Evolutionary conservation across 2,329 filamentous ascomycete genomes (phyloP).

Genomic region (Aspergillus flavus): DNA sequence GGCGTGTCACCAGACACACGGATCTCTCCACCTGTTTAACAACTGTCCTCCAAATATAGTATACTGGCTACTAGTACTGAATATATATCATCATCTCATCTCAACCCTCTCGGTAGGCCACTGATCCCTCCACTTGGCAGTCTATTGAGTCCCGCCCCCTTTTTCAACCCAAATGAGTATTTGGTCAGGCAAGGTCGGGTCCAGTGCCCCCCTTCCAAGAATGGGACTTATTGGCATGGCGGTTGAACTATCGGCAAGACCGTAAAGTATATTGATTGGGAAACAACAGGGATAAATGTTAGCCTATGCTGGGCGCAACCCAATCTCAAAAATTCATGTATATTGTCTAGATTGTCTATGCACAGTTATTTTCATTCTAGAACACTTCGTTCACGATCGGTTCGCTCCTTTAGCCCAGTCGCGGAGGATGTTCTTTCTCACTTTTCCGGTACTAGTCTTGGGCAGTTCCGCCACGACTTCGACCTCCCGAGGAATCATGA

Average conservation of each 20-base stretch:
- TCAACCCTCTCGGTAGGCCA: background rate
- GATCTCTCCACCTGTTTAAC: background rate
- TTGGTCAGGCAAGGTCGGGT: background rate
- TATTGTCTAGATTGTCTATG: background rate
- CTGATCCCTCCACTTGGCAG: background rate
- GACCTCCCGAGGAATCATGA: slow-evolving; percentile 77
- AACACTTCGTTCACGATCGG: slow-evolving; percentile 12
- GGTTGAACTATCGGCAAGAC: background rate
- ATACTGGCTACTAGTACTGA: background rate
- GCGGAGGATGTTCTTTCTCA: slow-evolving; percentile 90
- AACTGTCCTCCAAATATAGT: background rate
- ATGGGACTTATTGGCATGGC: background rate
- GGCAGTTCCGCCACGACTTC: slow-evolving; percentile 86
- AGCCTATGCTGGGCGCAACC: background rate
- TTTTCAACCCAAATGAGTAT: background rate
- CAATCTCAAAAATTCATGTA: background rate
- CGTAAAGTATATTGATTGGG: background rate
- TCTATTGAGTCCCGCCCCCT: background rate
- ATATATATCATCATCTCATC: background rate
- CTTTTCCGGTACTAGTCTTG: slow-evolving; percentile 96
- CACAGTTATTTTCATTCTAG: background rate
- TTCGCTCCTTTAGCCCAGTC: slow-evolving; percentile 71
- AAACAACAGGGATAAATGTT: background rate
- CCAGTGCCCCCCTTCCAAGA: slow-evolving; percentile 7
- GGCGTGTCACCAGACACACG: background rate